These are phyloP conservation scores for Corylus avellana DNA, from an alignment of 306 rosid species.

Conservation along the genomic window DNA sequence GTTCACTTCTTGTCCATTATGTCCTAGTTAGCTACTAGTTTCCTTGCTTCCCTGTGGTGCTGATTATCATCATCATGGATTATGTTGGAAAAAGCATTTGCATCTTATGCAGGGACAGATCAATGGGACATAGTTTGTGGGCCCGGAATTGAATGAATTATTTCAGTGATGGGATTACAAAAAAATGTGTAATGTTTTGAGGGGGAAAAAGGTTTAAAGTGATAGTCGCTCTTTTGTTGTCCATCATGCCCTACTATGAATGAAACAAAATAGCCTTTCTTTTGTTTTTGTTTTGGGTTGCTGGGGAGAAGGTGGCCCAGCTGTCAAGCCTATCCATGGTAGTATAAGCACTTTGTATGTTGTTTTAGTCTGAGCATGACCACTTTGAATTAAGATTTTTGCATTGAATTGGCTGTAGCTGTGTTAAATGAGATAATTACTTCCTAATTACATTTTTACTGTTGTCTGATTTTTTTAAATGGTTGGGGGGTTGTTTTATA, in stretches of 20 bases:
- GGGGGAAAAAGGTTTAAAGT: not conserved
- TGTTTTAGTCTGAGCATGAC: not conserved
- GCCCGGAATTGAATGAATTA: not conserved
- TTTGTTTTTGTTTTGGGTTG: not conserved
- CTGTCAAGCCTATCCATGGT: not conserved
- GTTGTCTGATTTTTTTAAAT: not conserved
- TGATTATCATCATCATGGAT: constrained; percentile 12
- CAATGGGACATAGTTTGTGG: not conserved
- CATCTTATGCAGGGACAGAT: not conserved
- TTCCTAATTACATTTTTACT: not conserved
- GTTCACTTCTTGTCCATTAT: constrained; percentile 3
- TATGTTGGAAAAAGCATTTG: not conserved
- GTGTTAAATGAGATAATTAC: not conserved
- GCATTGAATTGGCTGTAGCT: not conserved
- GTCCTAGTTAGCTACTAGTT: constrained; percentile 6
- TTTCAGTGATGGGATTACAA: not conserved
- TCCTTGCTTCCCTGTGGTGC: constrained; percentile 11
- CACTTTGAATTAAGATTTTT: not conserved
- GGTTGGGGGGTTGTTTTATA: not conserved
- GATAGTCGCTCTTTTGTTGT: not conserved
- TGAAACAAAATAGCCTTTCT: not conserved
- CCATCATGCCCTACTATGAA: not conserved
- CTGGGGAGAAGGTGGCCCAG: not conserved
- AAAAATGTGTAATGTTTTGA: not conserved
- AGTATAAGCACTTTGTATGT: not conserved